Percentiles rank a stretch among this genome's conserved stretches.
phyloP scores from a whole-genome alignment of 495 filamentous ascomycete species.

The Tuber borchii region DNA sequence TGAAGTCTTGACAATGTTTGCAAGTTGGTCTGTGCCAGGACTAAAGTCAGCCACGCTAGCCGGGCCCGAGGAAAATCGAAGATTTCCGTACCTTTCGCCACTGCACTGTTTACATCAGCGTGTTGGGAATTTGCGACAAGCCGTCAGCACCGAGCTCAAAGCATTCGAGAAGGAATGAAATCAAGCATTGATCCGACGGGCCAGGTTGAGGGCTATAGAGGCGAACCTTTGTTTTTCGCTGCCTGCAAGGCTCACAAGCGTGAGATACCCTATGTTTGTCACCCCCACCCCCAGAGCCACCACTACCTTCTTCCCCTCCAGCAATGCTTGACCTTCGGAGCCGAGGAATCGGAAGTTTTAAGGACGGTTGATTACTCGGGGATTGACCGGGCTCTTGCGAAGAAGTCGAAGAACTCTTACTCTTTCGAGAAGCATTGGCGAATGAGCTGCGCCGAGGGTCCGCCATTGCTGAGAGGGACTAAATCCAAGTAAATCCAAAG shows the following conservation, averaged over 20 bases:
- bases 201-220: slow-evolving; percentile 4
- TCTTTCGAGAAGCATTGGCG: slow-evolving; percentile 18
- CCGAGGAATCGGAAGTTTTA: slow-evolving; percentile 34
- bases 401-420: slow-evolving; percentile 26
- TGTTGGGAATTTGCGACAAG: slow-evolving; percentile 13
- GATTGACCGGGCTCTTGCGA: slow-evolving; percentile 19
- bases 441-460: slow-evolving; percentile 17
- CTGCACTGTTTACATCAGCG: slow-evolving; percentile 45
- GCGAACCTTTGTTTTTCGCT: slow-evolving; percentile 51
- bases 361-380: slow-evolving; percentile 7
- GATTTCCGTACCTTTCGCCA: slow-evolving; percentile 46
- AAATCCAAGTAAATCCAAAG: background rate
- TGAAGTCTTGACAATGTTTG: slow-evolving; percentile 51
- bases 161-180: slow-evolving; percentile 14
- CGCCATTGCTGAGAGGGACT: slow-evolving; percentile 13
- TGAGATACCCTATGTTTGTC: slow-evolving; percentile 41
- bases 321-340: slow-evolving; percentile 23
- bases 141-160: slow-evolving; percentile 21
- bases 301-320: slow-evolving; percentile 31
- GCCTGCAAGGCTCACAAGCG: slow-evolving; percentile 41
- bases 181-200: slow-evolving; percentile 3
- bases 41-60: slow-evolving; percentile 8
- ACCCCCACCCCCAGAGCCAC: slow-evolving; percentile 23
- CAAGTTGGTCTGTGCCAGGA: slow-evolving; percentile 45
- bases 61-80: slow-evolving; percentile 10